Evolutionary conservation across 1,139 yeast species (phyloP).

Genomic region (Kurtzmaniella quercitrusa): DNA sequence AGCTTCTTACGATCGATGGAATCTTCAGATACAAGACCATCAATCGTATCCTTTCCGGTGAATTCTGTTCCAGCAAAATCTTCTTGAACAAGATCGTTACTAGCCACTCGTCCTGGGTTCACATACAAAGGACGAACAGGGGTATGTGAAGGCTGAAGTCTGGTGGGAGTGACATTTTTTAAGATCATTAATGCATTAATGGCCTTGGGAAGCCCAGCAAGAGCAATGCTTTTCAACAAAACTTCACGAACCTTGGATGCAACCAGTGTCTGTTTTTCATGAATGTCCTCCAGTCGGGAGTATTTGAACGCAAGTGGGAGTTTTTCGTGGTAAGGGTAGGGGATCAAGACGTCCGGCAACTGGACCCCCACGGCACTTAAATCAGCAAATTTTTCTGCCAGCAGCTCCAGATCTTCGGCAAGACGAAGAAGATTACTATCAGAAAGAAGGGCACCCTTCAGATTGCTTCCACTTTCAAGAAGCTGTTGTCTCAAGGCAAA

Average conservation of each 20-base stretch:
- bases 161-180: conserved; percentile 61
- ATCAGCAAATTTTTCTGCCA: conserved; percentile 37
- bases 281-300: conserved; percentile 29
- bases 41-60: conserved; percentile 32
- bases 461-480: conserved; percentile 22
- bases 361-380: conserved; percentile 41
- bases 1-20: conserved; percentile 29
- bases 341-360: conserved; percentile 42
- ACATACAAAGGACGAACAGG: conserved; percentile 32
- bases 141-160: conserved; percentile 23
- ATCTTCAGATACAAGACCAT: conserved; percentile 36
- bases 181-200: conserved; percentile 73
- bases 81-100: conserved; percentile 39
- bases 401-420: conserved; percentile 39
- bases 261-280: conserved; percentile 32
- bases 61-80: conserved; percentile 39
- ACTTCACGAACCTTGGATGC: conserved; percentile 72
- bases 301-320: conserved; percentile 39
- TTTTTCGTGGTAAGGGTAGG: conserved; percentile 36
- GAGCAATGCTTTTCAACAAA: conserved; percentile 69
- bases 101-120: conserved; percentile 32
- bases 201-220: conserved; percentile 80
- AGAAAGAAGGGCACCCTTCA: conserved; percentile 25
- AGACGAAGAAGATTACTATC: conserved; percentile 26
- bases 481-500: conserved; percentile 61